These are phyloP conservation scores for Fusarium hostae DNA, from an alignment of 2,329 filamentous ascomycete genomes.

Conservation along the genomic window DNA sequence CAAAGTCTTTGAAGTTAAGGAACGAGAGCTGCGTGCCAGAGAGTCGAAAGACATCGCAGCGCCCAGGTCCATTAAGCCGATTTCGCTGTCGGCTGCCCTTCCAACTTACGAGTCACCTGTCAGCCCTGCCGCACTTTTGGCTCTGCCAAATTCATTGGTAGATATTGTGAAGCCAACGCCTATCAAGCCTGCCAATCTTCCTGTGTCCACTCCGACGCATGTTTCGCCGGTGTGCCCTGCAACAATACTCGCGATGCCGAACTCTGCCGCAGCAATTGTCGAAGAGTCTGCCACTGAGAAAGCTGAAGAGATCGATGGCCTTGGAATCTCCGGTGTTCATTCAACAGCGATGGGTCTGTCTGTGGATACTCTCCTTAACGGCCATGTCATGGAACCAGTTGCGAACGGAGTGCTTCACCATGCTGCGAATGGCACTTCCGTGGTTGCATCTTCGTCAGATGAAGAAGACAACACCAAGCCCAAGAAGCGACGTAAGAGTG, in stretches of 20 bases:
- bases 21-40: slow-evolving; percentile 1
- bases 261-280: slow-evolving; percentile 52
- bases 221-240: slow-evolving; percentile 57
- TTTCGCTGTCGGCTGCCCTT: slow-evolving; percentile 1
- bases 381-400: background rate
- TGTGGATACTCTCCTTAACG: slow-evolving; percentile 12
- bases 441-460: slow-evolving; percentile 33
- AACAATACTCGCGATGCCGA: slow-evolving; percentile 63
- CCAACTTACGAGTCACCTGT: slow-evolving; percentile 51
- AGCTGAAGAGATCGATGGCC: background rate
- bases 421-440: slow-evolving; percentile 13
- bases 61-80: background rate
- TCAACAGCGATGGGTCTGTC: slow-evolving; percentile 12
- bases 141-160: slow-evolving; percentile 65
- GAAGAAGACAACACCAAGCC: slow-evolving; percentile 31
- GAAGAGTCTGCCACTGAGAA: background rate
- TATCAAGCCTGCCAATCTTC: background rate
- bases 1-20: slow-evolving; percentile 21
- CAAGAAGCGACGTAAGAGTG: slow-evolving; percentile 67
- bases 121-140: slow-evolving; percentile 58
- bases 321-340: slow-evolving; percentile 7
- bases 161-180: slow-evolving; percentile 3
- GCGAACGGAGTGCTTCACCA: background rate
- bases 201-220: background rate
- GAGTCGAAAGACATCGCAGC: slow-evolving; percentile 10